A percentile compares a stretch with the other conserved stretches of the same genome.
Conservation (phyloP, 1,139 yeast genomes). For the Yamadazyma dendronema region DNA sequence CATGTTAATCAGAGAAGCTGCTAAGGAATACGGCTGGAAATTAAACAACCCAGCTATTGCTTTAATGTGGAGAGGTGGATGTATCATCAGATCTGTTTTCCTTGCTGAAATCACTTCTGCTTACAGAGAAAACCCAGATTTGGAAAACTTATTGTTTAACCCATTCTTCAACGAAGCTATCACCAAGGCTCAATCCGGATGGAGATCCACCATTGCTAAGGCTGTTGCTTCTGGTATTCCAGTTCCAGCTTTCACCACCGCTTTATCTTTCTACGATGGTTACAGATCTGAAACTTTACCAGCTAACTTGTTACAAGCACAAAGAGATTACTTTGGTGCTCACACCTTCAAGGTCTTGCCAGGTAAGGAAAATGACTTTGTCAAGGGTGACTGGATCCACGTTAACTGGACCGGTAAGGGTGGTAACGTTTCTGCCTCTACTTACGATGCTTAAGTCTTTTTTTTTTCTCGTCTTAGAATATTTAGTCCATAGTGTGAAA, state of each 20-base stretch:
- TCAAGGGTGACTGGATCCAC: slow-evolving; percentile 84
- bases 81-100: slow-evolving; percentile 98
- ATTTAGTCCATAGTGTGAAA: neutral
- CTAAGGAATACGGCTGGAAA: slow-evolving; percentile 94
- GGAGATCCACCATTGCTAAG: slow-evolving; percentile 85
- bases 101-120: slow-evolving; percentile 96
- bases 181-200: slow-evolving; percentile 88
- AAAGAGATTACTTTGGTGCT: slow-evolving; percentile 99
- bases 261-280: slow-evolving; percentile 97
- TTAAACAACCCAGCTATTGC: slow-evolving; percentile 98
- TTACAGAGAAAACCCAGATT: slow-evolving; percentile 87
- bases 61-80: slow-evolving; percentile 99
- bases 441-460: slow-evolving; percentile 74
- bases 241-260: slow-evolving; percentile 96
- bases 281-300: slow-evolving; percentile 95
- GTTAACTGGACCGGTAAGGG: slow-evolving; percentile 99
- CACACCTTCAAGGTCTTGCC: slow-evolving; percentile 97
- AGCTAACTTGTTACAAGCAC: slow-evolving; percentile 98
- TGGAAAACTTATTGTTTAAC: slow-evolving; percentile 94
- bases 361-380: slow-evolving; percentile 70
- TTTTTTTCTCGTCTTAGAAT: neutral
- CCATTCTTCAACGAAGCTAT: slow-evolving; percentile 92
- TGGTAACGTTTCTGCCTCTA: slow-evolving; percentile 94
- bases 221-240: slow-evolving; percentile 89
- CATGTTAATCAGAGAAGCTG: slow-evolving; percentile 99